Base-by-base conservation (phyloP, 148 eudicot species). In the Heliosperma pusillum region DNA sequence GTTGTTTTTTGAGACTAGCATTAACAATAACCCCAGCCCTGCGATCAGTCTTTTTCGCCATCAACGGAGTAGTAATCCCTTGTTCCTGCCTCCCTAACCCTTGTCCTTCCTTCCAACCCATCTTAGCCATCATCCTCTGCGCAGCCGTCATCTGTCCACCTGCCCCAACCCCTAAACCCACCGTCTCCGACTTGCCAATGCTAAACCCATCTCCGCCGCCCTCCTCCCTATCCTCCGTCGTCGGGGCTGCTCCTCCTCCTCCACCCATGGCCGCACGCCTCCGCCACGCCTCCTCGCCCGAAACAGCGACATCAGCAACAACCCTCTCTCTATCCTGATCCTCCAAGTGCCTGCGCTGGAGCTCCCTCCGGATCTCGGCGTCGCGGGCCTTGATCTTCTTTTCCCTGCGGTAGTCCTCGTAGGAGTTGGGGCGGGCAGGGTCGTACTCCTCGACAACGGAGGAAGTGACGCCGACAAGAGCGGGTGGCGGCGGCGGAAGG, bases 41-140 rank as follows among this genome's bases (percentile, higher is more conserved):
- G 76, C 90, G 74, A 84, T 94, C 97, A 0, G 98, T 94, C 88
- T 89, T 94, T 81, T 83, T 94, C 0, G 93, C 97, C 93, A 94
- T 78, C 82, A 94, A 78, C 0, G 98, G 97, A 5, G 97, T 91
- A 0, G 98, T 94, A 56, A 94, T 94, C 81, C 98, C 98, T 75
- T 94, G 98, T 80, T 94, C 98, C 81, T 79, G 93, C 72, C 83
- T 91, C 73, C 98, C 98, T 27, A 94, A 71, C 44, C 98, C 98
- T 61, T 94, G 98, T 64, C 98, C 98, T 52, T 84, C 80, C 70
- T 94, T 94, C 98, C 98, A 94, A 57, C 98, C 98, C 98, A 94
- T 94, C 78, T 89, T 94, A 12, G 97, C 97, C 98, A 94, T 94
- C 98, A 94, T 94, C 76, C 98, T 84, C 82, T 94, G 98, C 0